Percentiles rank a stretch among this genome's conserved stretches.
These are phyloP conservation scores for Aureobasidium sp. DNA, from an alignment of 2,329 filamentous ascomycete genomes.

Conservation along the genomic window DNA sequence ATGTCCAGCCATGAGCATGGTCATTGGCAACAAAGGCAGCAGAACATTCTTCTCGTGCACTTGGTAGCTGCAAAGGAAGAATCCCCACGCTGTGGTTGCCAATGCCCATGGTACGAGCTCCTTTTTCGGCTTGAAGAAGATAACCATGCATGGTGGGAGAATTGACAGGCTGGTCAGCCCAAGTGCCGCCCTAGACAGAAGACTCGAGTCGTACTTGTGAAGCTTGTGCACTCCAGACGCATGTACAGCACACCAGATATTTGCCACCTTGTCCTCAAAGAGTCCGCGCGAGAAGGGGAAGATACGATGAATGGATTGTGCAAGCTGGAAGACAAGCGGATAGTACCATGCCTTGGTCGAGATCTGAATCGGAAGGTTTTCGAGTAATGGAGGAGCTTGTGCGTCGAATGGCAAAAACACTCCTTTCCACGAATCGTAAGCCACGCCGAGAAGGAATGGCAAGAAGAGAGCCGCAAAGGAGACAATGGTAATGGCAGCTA, in stretches of 20 bases:
- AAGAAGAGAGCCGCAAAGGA: constrained; percentile 70
- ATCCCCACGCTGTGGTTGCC: constrained; percentile 84
- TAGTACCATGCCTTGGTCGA: constrained; percentile 61
- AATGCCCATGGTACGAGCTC: constrained; percentile 72
- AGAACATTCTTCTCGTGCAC: constrained; percentile 98
- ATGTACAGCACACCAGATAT: constrained; percentile 93
- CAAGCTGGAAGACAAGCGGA: constrained; percentile 66
- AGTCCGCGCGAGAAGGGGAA: constrained; percentile 94
- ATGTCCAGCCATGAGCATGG: constrained; percentile 70
- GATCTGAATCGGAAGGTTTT: constrained; percentile 54
- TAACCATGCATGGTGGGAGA: constrained; percentile 66
- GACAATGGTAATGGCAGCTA: constrained; percentile 63
- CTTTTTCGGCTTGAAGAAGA: constrained; percentile 72
- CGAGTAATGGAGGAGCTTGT: constrained; percentile 50
- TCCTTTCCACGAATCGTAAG: constrained; percentile 62
- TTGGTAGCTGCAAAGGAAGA: constrained; percentile 96
- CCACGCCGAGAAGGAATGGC: constrained; percentile 65
- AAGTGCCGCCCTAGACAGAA: constrained; percentile 72
- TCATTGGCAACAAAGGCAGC: constrained; percentile 89
- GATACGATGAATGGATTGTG: constrained; percentile 82
- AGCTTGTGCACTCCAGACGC: constrained; percentile 71
- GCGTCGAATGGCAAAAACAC: constrained; percentile 49
- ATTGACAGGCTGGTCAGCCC: constrained; percentile 69
- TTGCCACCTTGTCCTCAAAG: constrained; percentile 98
- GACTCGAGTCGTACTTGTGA: constrained; percentile 59